Percentiles rank a stretch among this genome's conserved stretches.
Evolutionary conservation across 2,329 filamentous ascomycete species (phyloP).

Genomic region (Plectosphaerella cucumerina): DNA sequence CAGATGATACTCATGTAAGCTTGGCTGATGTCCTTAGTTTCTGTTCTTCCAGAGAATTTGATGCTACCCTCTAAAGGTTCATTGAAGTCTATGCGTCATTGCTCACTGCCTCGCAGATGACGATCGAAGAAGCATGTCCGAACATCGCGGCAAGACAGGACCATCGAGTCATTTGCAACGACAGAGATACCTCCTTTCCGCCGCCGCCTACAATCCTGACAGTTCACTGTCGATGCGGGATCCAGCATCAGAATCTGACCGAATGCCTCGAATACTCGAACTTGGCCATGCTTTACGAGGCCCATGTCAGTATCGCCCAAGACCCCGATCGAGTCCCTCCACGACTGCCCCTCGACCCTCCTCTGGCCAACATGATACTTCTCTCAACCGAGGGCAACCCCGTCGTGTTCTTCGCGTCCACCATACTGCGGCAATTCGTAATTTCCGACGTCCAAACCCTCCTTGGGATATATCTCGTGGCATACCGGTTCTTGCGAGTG

Average conservation of each 20-base stretch:
- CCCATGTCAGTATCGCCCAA: conserved; percentile 16
- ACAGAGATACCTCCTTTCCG: background rate
- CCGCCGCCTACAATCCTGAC: background rate
- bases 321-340: conserved; percentile 8
- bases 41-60: no score
- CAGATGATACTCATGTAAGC: background rate
- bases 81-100: no score
- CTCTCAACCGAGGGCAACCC: conserved; percentile 17
- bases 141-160: no score
- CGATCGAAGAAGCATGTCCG: no score
- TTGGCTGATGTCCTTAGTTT: no score
- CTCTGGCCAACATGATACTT: conserved; percentile 16
- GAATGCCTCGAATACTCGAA: conserved; percentile 19
- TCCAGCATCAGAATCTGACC: conserved; percentile 15
- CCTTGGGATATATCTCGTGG: conserved; percentile 18
- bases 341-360: conserved; percentile 17
- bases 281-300: conserved; percentile 19
- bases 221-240: conserved; percentile 20
- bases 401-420: conserved; percentile 15
- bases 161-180: no score
- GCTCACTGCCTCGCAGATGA: no score
- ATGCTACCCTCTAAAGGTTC: no score
- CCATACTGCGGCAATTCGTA: conserved; percentile 17
- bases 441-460: conserved; percentile 17
- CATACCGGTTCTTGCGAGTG: conserved; percentile 18